Conservation (phyloP, 1,139 yeast genomes). For the Pichia sp. region DNA sequence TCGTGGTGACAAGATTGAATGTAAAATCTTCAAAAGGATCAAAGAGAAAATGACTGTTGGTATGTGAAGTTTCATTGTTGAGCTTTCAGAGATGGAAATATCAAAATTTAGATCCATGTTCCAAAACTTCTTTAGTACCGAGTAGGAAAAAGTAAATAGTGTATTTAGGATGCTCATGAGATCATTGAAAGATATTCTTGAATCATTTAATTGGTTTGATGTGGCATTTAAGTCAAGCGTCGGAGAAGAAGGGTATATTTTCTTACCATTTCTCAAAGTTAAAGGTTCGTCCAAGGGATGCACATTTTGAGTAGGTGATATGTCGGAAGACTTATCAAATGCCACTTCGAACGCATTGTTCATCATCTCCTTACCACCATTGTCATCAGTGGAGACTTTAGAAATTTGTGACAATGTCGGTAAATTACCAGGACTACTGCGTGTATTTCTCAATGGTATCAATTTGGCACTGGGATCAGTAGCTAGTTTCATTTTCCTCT, state of each 20-base stretch:
- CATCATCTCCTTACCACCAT: slow-evolving; percentile 16
- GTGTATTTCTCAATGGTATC: no score
- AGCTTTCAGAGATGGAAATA: slow-evolving; percentile 16
- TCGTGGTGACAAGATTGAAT: slow-evolving; percentile 1
- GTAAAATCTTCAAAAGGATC: slow-evolving; percentile 4
- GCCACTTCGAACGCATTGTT: slow-evolving; percentile 25
- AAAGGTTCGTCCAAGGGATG: slow-evolving; percentile 28
- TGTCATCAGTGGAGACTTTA: no score
- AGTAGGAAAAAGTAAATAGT: slow-evolving; percentile 2
- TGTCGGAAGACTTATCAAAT: slow-evolving; percentile 5
- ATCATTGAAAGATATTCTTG: slow-evolving; percentile 3
- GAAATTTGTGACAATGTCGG: no score
- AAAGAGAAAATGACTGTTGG: slow-evolving; percentile 17
- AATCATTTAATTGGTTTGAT: no score
- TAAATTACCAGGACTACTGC: no score
- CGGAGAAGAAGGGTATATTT: slow-evolving; percentile 8
- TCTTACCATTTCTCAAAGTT: slow-evolving; percentile 12
- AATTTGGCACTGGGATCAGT: no score
- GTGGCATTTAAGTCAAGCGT: neutral
- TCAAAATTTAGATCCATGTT: slow-evolving; percentile 22
- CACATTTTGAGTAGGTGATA: slow-evolving; percentile 11
- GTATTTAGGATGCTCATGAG: slow-evolving; percentile 7
- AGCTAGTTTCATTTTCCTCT: no score
- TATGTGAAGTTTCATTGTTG: slow-evolving; percentile 21
- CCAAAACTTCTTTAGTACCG: slow-evolving; percentile 16